Conservation (phyloP, 768 basidiomycete species). For the Pluteus cervinus region DNA sequence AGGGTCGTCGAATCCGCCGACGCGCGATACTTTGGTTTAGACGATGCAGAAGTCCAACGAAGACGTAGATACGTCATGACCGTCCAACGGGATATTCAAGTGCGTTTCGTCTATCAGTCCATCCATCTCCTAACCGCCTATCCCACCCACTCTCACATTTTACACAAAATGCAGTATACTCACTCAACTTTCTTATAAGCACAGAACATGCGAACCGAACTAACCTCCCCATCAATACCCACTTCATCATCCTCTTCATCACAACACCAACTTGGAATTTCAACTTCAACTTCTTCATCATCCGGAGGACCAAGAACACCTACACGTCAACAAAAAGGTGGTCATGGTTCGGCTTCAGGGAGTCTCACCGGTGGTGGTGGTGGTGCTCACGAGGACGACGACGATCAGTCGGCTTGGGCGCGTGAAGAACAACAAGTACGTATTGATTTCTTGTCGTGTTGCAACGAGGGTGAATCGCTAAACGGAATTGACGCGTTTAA, state of each 20-base stretch:
- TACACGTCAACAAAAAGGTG: conserved; percentile 14
- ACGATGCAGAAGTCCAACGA: conserved; percentile 67
- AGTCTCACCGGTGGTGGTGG: no score
- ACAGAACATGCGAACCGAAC: conserved; percentile 71
- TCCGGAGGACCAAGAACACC: no score
- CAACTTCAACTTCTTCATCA: no score
- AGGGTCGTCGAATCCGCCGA: conserved; percentile 88
- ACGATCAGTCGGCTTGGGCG: conserved; percentile 78
- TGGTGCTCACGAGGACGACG: conserved; percentile 36
- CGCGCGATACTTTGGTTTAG: conserved; percentile 78
- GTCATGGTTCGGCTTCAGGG: conserved; percentile 29
- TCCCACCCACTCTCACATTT: background rate
- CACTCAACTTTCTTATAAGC: conserved; percentile 33
- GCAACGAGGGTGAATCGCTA: background rate
- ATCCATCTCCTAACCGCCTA: conserved; percentile 1
- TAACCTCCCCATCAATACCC: conserved; percentile 24
- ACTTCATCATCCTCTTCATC: conserved; percentile 16
- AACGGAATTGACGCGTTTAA: background rate
- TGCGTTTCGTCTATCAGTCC: conserved; percentile 34
- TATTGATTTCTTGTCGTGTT: background rate
- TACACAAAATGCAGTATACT: conserved; percentile 11
- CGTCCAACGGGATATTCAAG: conserved; percentile 75
- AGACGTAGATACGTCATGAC: conserved; percentile 72
- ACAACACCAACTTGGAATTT: conserved; percentile 3
- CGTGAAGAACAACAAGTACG: conserved; percentile 80